These are phyloP conservation scores for Cryptomeria japonica DNA, from an alignment of 75 land plant genomes.

Conservation along the genomic window DNA sequence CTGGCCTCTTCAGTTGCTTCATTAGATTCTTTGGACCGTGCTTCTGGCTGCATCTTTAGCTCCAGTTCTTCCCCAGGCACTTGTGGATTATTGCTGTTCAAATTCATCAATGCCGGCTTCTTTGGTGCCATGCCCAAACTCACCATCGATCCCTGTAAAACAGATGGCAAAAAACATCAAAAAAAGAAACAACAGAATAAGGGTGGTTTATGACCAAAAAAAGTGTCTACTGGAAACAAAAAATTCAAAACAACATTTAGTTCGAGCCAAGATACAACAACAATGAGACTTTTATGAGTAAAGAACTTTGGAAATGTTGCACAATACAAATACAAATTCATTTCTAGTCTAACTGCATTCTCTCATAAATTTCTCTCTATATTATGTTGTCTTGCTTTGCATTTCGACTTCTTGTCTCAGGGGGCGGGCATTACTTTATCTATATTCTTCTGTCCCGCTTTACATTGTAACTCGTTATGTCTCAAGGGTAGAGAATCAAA, in stretches of 20 bases:
- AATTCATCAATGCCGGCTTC: conserved; percentile 10
- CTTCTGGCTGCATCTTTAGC: conserved; percentile 6
- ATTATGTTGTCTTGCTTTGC: neutral
- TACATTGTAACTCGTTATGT: neutral
- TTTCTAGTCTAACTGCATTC: neutral
- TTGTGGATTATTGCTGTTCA: neutral
- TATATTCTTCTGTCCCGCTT: neutral
- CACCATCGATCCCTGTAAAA: conserved; percentile 58
- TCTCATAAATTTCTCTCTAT: neutral
- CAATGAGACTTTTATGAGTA: neutral
- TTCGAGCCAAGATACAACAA: neutral
- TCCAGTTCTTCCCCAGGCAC: neutral
- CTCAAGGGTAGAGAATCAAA: neutral
- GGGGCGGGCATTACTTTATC: neutral
- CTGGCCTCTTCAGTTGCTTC: conserved; percentile 47
- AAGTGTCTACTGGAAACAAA: neutral
- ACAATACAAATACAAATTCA: neutral
- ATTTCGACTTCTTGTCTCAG: neutral
- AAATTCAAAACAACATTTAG: neutral
- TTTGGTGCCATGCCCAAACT: conserved; percentile 46
- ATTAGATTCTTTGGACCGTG: neutral
- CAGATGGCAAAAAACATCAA: neutral
- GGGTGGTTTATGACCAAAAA: neutral
- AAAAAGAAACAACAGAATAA: neutral
- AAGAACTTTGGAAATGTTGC: neutral